These are phyloP conservation scores for Quercus tomentella DNA, from an alignment of 331 rosid species.

Conservation along the genomic window DNA sequence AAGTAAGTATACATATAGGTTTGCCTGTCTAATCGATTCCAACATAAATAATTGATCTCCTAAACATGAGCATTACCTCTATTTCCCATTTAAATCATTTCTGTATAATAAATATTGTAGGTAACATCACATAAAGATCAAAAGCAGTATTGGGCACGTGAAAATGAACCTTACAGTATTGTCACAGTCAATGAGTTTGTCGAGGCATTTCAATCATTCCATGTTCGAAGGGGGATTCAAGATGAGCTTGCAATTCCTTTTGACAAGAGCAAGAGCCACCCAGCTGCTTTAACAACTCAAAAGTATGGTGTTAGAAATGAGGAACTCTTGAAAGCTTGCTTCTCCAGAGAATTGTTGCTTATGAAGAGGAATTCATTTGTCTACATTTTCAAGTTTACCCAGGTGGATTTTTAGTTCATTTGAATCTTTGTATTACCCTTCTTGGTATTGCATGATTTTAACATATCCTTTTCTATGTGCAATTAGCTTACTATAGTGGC, in stretches of 20 bases:
- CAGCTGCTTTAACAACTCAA: conserved; percentile 58
- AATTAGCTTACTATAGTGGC: conserved; percentile 30
- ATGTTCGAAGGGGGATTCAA: conserved; percentile 30
- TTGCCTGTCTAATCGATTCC: background rate
- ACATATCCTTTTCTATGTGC: too few species aligned
- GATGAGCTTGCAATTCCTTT: conserved; percentile 53
- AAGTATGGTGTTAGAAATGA: conserved; percentile 36
- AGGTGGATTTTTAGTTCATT: conserved; percentile 17
- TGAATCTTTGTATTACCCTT: background rate
- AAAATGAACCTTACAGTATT: conserved; percentile 40
- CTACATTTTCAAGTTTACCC: conserved; percentile 39
- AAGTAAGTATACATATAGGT: conserved; percentile 30
- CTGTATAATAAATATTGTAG: background rate
- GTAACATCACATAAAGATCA: conserved; percentile 77
- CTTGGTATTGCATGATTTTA: too few species aligned
- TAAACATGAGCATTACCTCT: background rate
- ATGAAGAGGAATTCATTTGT: conserved; percentile 50
- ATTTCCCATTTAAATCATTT: background rate
- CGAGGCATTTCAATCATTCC: conserved; percentile 56
- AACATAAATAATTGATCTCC: background rate
- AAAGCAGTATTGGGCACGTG: conserved; percentile 56
- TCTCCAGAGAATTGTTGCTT: conserved; percentile 39
- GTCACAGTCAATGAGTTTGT: conserved; percentile 46
- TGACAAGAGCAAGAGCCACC: conserved; percentile 57
- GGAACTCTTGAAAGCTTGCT: conserved; percentile 41